These are phyloP conservation scores for Coemansia sp. DNA, from an alignment of 192 early-diverging fungal species.

Conservation along the genomic window DNA sequence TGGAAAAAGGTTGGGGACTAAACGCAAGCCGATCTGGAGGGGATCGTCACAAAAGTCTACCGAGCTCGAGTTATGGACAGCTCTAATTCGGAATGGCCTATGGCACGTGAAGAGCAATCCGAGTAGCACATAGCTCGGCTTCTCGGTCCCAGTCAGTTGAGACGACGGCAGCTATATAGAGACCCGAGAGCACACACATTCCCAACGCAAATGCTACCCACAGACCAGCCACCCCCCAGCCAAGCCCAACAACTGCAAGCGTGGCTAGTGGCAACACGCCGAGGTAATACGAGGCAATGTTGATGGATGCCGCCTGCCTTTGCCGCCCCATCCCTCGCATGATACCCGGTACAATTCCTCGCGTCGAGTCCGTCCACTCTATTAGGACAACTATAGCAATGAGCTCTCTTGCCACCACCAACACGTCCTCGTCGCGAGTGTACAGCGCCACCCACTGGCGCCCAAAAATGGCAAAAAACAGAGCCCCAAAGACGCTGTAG, in stretches of 20 bases:
- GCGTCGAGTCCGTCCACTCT: conserved; percentile 56
- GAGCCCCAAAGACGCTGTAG: conserved; percentile 56
- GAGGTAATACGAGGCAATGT: conserved; percentile 54
- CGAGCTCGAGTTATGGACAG: background rate
- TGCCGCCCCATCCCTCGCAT: conserved; percentile 58
- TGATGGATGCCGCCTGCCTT: conserved; percentile 50
- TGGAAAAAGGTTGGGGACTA: background rate
- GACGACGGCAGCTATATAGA: conserved; percentile 16
- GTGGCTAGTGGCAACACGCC: conserved; percentile 53
- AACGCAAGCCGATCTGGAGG: background rate
- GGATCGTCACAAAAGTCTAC: background rate
- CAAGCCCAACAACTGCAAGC: conserved; percentile 22
- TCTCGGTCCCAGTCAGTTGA: conserved; percentile 30
- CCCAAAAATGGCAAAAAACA: conserved; percentile 37
- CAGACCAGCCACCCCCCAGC: conserved; percentile 34
- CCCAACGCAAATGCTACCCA: conserved; percentile 42
- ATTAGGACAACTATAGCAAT: conserved; percentile 31
- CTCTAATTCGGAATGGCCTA: background rate
- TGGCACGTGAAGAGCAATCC: conserved; percentile 6
- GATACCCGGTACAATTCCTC: conserved; percentile 60
- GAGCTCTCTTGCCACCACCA: conserved; percentile 25
- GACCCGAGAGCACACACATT: conserved; percentile 27
- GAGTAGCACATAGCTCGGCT: conserved; percentile 15
- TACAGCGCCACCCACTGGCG: conserved; percentile 62
- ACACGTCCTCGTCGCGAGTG: conserved; percentile 29